Base-by-base conservation (phyloP, 1,284 basidiomycete genomes). In the Ustilago nuda region DNA sequence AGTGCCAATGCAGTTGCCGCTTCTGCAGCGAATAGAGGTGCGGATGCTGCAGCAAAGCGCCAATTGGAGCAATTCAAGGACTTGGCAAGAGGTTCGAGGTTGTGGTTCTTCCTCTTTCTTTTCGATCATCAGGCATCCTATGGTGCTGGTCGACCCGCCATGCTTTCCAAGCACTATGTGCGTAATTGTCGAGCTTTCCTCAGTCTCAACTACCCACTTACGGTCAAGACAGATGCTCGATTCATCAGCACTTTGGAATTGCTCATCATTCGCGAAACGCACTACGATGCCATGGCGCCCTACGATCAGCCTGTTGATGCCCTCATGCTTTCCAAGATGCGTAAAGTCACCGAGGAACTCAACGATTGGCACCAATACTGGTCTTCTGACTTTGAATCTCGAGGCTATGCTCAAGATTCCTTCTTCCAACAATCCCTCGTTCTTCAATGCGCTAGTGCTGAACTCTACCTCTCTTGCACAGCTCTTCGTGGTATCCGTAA, bases 101-200 rank as follows among this genome's bases (percentile, higher is more conserved):
- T 96, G 68, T 97, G 94, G 95, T 88, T 96, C 70, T 95, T 94
- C 85, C 89, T 95, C 45, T 96, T 95, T 85, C 93, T 93, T 92
- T 94, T 94, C 81, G 93, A 94, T 87, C 93, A 82, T 27, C 61
- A 67, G 82, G 90, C 96, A 87, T 94, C 94, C 0, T 96, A 95
- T 79, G 94, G 94, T 3, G 95, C 93, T 1, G 94, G 94, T 39
- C 90, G 94, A 35, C 94, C 95, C 4, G 91, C 95, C 63, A 91
- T 96, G 57, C 88, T 97, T 2, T 59, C 55, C 45, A 90, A 94
- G 55, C 94, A 95, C 78, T 94, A 96, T 86, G 91, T 89, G 72
- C 93, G 92, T 12, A 93, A 95, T 77, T 90, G 91, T 58, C 91
- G 94, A 68, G 94, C 93, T 72, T 91, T 94, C 36, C 68, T 94